A percentile compares a stretch with the other conserved stretches of the same genome.
Evolutionary conservation across 805 yeast genomes (phyloP).

Genomic region (Starmerella sirachaensis): DNA sequence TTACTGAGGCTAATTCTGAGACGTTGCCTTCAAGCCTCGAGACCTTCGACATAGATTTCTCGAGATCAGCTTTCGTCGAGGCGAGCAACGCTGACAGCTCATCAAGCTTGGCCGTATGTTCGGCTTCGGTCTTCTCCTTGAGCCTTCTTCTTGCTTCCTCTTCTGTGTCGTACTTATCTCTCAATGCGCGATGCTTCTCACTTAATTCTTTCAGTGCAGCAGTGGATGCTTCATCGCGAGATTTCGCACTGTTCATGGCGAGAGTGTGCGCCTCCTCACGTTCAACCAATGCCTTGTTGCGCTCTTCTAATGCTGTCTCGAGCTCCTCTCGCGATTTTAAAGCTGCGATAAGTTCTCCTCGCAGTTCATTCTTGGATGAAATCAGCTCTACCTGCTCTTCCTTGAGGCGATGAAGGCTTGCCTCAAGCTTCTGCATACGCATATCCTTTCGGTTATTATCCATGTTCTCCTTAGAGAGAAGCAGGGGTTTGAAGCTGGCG

Average conservation of each 20-base stretch:
- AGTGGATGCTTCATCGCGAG: constrained; percentile 15
- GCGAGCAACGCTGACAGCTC: background rate
- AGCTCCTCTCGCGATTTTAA: constrained; percentile 30
- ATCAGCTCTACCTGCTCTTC: constrained; percentile 28
- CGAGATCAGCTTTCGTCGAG: constrained; percentile 1
- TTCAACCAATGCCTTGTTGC: constrained; percentile 5
- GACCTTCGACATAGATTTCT: constrained; percentile 8
- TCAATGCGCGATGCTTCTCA: constrained; percentile 5
- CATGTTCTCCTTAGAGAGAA: constrained; percentile 35
- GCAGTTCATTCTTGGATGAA: constrained; percentile 28
- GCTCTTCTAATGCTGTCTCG: constrained; percentile 25
- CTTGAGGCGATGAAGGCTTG: constrained; percentile 22
- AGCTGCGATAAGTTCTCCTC: constrained; percentile 28
- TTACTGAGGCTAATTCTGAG: too few relatives aligned
- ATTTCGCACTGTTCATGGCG: constrained; percentile 9
- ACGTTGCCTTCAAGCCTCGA: constrained; percentile 15
- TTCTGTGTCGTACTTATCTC: background rate
- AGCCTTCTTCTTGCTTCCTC: background rate
- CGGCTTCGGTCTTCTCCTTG: background rate
- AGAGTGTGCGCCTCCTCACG: constrained; percentile 12
- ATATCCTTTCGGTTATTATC: constrained; percentile 20
- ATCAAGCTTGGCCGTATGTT: constrained; percentile 1
- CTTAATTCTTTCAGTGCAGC: constrained; percentile 14
- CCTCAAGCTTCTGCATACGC: constrained; percentile 27
- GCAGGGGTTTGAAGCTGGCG: constrained; percentile 59